phyloP scores from a whole-genome alignment of 1,284 basidiomycete species.

The Ustilago bromivora region DNA sequence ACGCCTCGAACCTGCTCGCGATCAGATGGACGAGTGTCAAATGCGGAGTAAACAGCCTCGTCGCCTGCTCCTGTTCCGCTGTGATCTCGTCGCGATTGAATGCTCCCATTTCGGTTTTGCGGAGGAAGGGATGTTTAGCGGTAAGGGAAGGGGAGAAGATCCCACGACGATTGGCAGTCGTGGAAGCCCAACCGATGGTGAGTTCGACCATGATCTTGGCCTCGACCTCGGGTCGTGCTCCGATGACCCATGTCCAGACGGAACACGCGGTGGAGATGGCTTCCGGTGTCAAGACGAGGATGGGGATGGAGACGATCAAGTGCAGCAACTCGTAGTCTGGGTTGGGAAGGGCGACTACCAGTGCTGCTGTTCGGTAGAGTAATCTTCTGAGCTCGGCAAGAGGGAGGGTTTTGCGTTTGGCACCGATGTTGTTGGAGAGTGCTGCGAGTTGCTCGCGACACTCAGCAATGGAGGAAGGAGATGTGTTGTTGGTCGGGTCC shows the following conservation, averaged over 20 bases:
- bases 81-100: constrained; percentile 88
- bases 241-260: constrained; percentile 96
- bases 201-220: constrained; percentile 86
- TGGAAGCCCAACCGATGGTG: constrained; percentile 82
- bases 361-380: constrained; percentile 84
- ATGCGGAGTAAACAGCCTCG: constrained; percentile 80
- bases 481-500: constrained; percentile 75
- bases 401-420: constrained; percentile 23
- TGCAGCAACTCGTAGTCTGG: constrained; percentile 88
- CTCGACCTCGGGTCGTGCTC: constrained; percentile 82
- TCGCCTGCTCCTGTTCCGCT: constrained; percentile 78
- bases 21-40: constrained; percentile 86
- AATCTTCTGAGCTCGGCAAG: constrained; percentile 82
- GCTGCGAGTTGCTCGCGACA: constrained; percentile 79
- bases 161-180: constrained; percentile 77
- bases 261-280: constrained; percentile 88
- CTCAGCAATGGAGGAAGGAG: constrained; percentile 74
- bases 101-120: constrained; percentile 88
- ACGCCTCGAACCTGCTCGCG: constrained; percentile 92
- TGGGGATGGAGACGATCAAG: constrained; percentile 87
- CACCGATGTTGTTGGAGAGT: constrained; percentile 74
- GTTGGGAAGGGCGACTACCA: constrained; percentile 56
- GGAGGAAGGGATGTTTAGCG: constrained; percentile 85
- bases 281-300: constrained; percentile 87
- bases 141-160: constrained; percentile 71